These are phyloP conservation scores for Nemania serpens DNA, from an alignment of 2,329 filamentous ascomycete species.

Conservation along the genomic window DNA sequence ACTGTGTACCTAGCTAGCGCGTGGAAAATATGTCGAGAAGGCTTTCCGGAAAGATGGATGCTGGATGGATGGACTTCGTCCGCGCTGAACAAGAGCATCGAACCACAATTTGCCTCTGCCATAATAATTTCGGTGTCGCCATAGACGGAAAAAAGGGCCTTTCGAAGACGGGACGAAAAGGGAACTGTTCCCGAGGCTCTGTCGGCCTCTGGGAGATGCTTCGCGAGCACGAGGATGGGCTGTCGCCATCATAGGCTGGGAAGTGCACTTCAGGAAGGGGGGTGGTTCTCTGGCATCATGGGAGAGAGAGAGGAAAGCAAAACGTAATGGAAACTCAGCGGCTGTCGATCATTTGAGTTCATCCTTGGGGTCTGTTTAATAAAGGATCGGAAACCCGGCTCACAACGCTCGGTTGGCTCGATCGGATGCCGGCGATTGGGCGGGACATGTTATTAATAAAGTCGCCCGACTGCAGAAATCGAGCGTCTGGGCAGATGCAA, in stretches of 20 bases:
- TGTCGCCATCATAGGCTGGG: conserved; percentile 17
- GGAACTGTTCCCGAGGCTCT: conserved; percentile 16
- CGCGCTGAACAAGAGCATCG: neutral
- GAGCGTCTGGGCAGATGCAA: neutral
- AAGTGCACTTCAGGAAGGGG: neutral
- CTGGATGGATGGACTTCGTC: neutral
- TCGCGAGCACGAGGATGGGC: conserved; percentile 13
- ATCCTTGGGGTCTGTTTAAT: conserved; percentile 23
- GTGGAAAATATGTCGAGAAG: neutral
- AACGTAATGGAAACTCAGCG: conserved; percentile 28
- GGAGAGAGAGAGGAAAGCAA: neutral
- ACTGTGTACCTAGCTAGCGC: neutral
- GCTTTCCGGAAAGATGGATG: neutral
- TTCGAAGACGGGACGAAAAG: conserved; percentile 11
- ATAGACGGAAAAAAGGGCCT: neutral
- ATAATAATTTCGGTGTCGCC: conserved; percentile 17
- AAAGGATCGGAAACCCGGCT: conserved; percentile 25
- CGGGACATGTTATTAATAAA: conserved; percentile 6
- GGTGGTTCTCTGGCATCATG: neutral
- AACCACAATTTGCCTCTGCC: conserved; percentile 11
- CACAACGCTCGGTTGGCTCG: conserved; percentile 9
- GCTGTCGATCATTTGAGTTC: conserved; percentile 23
- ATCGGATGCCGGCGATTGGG: conserved; percentile 17
- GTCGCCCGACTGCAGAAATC: neutral
- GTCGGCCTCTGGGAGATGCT: neutral